Evolutionary conservation across 2,329 filamentous ascomycete species (phyloP), one percentile per base, ranked within the genome.

Genomic region (Mycosphaerella sp.): DNA sequence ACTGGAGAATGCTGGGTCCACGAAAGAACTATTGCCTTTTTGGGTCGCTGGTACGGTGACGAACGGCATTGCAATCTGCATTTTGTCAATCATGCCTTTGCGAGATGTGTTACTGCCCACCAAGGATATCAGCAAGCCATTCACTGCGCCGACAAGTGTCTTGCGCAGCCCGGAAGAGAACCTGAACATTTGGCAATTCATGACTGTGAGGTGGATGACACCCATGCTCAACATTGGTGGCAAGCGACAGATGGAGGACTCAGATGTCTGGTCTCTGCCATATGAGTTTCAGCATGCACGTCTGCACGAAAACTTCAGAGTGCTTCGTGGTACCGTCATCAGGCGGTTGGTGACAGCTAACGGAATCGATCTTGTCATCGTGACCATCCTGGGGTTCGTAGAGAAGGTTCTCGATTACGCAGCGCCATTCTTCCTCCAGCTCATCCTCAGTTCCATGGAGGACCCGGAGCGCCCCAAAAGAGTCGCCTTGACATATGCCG

Each of bases 91-190:
- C 23, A 89, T 89, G 85, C 87, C 87, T 6, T 71, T 90, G 61
- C 78, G 87, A 21, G 78, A 87, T 54, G 80, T 82, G 0, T 66
- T 66, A 0, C 66, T 84, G 3, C 72, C 78, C 17, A 72, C 67
- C 3, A 69, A 77, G 7, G 79, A 78, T 0, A 88, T 91, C 53
- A 82, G 83, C 48, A 70, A 73, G 12, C 75, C 81, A 1, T 82
- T 79, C 50, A 73, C 76, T 14, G 59, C 70, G 4, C 82, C 87
- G 1, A 83, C 78, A 0, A 76, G 72, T 2, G 69, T 76, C 2
- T 72, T 87, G n/a, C 84, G 89, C 31, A 84, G 79, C 45, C 85
- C 90, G 0, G 90, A 95, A 68, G 90, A 95, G 62, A 83, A 86
- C 59, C 69, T 95, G 23, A 86, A 79, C 0, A 74, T 91, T 0